Percentiles rank a stretch among this genome's conserved stretches.
Evolutionary conservation across 2,329 filamentous ascomycete species (phyloP).

Genomic region (Cladosporium sp.): DNA sequence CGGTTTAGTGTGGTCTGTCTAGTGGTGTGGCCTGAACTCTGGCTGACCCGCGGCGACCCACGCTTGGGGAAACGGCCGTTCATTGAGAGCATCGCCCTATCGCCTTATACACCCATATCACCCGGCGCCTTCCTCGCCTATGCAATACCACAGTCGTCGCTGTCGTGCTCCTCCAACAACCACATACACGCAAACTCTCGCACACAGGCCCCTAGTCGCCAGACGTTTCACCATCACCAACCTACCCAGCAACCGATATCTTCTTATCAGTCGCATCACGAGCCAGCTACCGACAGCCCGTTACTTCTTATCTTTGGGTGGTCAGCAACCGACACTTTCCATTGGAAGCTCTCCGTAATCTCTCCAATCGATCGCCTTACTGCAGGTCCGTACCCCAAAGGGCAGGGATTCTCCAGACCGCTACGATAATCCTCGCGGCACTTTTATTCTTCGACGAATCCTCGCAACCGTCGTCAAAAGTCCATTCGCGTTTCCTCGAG

Average conservation of each 20-base stretch:
- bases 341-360: constrained; percentile 15
- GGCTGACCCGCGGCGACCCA: constrained; percentile 16
- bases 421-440: constrained; percentile 23
- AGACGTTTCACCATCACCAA: constrained; percentile 2
- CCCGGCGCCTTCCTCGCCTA: constrained; percentile 16
- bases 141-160: constrained; percentile 2
- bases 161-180: not conserved
- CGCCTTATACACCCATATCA: constrained; percentile 19
- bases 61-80: constrained; percentile 19
- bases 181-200: not conserved
- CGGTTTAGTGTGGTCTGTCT: constrained; percentile 6
- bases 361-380: constrained; percentile 27
- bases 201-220: constrained; percentile 13
- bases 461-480: not conserved
- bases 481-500: constrained; percentile 4
- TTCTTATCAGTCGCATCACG: constrained; percentile 14
- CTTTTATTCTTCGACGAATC: constrained; percentile 2
- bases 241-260: constrained; percentile 1
- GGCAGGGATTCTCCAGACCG: constrained; percentile 31
- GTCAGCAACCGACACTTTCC: constrained; percentile 14
- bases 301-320: constrained; percentile 18
- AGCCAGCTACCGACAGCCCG: constrained; percentile 13
- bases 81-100: constrained; percentile 16
- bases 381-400: constrained; percentile 22
- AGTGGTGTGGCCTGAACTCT: constrained; percentile 12